Conservation (phyloP, 306 rosid species). For the Begonia loranthoides region DNA sequence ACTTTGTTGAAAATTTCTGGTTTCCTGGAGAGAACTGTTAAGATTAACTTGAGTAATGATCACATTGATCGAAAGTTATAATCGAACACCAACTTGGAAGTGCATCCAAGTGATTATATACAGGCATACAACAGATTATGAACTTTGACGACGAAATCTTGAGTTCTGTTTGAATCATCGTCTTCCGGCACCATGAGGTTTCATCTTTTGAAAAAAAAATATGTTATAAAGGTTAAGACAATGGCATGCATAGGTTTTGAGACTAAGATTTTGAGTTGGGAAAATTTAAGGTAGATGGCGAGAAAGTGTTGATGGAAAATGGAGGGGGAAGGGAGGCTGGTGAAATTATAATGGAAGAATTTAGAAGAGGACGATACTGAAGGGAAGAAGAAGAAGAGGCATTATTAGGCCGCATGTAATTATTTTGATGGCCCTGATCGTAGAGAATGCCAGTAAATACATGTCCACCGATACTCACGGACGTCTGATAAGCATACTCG, state of each 20-base stretch:
- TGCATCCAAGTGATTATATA: too few relatives aligned
- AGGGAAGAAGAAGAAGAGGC: too few relatives aligned
- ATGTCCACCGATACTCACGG: conserved; percentile 50
- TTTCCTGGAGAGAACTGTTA: too few relatives aligned
- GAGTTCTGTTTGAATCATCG: too few relatives aligned
- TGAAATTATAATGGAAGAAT: conserved; percentile 6
- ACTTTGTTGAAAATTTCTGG: too few relatives aligned
- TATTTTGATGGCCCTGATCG: conserved; percentile 51
- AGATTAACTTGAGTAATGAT: too few relatives aligned
- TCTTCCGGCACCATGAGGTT: too few relatives aligned
- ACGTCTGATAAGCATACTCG: conserved; percentile 46
- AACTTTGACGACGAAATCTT: too few relatives aligned
- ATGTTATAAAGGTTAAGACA: neutral
- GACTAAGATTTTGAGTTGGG: conserved; percentile 22
- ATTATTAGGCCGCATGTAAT: neutral
- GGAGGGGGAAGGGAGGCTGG: conserved; percentile 16
- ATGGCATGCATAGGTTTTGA: neutral
- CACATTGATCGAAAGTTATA: too few relatives aligned
- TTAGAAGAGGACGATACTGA: neutral
- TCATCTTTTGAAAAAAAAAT: too few relatives aligned
- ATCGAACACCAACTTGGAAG: too few relatives aligned
- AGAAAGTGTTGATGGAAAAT: conserved; percentile 19
- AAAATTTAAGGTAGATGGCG: conserved; percentile 37
- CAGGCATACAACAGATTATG: too few relatives aligned
- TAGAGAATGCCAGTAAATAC: conserved; percentile 45